Evolutionary conservation across 768 basidiomycete species (phyloP).

Genomic region (Mycena rebaudengoi): DNA sequence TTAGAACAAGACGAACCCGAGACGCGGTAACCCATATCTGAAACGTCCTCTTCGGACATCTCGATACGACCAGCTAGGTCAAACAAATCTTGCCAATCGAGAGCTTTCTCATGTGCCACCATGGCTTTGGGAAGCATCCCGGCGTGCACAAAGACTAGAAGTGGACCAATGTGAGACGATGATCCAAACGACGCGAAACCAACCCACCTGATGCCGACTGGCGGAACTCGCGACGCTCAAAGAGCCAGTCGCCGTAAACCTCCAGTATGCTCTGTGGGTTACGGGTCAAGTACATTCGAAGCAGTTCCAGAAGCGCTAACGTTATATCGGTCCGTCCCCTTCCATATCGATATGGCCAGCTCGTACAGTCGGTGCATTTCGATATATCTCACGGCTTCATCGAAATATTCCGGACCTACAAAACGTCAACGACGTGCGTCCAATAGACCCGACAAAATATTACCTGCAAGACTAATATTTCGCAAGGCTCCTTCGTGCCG

Average conservation of each 20-base stretch:
- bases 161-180: slow-evolving; percentile 7
- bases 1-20: slow-evolving; percentile 64
- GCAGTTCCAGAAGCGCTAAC: slow-evolving; percentile 53
- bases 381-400: slow-evolving; percentile 82
- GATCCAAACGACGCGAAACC: not conserved
- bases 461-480: slow-evolving; percentile 81
- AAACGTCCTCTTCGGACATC: slow-evolving; percentile 62
- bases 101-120: slow-evolving; percentile 85
- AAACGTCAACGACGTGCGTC: too few species aligned
- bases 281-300: not conserved
- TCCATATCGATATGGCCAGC: slow-evolving; percentile 79
- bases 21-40: slow-evolving; percentile 75
- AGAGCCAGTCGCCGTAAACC: slow-evolving; percentile 87
- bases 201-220: slow-evolving; percentile 82
- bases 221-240: slow-evolving; percentile 82
- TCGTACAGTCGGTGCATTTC: slow-evolving; percentile 82
- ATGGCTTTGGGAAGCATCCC: slow-evolving; percentile 74
- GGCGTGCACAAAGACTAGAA: slow-evolving; percentile 78
- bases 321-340: slow-evolving; percentile 65
- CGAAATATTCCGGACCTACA: slow-evolving; percentile 73
- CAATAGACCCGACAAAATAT: too few species aligned
- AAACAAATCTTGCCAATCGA: slow-evolving; percentile 94
- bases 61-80: slow-evolving; percentile 70
- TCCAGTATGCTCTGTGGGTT: slow-evolving; percentile 67
- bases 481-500: slow-evolving; percentile 76